Percentiles rank a stretch among this genome's conserved stretches.
phyloP scores from a whole-genome alignment of 1,284 basidiomycete genomes.

The Cerrena zonata region DNA sequence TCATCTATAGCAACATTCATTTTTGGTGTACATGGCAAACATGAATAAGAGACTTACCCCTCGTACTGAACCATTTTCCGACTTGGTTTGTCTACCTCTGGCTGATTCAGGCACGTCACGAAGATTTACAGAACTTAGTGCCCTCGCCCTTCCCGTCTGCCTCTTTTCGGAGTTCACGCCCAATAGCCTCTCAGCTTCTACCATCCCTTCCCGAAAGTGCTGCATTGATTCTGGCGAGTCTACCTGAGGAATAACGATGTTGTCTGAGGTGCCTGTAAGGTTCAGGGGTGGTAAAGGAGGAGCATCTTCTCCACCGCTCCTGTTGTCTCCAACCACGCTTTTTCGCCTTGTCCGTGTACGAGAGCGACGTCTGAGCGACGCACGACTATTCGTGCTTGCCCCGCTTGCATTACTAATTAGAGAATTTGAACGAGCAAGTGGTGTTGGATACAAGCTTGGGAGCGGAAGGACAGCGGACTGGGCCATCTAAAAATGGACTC shows the following conservation, averaged over 20 bases:
- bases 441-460: conserved; percentile 9
- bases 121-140: conserved; percentile 20
- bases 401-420: conserved; percentile 35
- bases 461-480: conserved; percentile 22
- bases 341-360: conserved; percentile 27
- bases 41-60: conserved; percentile 17
- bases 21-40: neutral
- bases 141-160: conserved; percentile 11
- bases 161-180: too few relatives aligned
- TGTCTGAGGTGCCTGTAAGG: neutral
- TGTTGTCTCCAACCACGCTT: too few relatives aligned
- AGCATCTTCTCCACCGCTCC: too few relatives aligned
- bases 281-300: conserved; percentile 17
- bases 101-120: conserved; percentile 19
- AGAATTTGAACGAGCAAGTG: conserved; percentile 36
- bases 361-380: conserved; percentile 29
- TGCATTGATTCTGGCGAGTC: neutral
- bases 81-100: conserved; percentile 22
- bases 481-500: conserved; percentile 26
- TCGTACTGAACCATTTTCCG: conserved; percentile 24
- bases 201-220: too few relatives aligned
- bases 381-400: conserved; percentile 19
- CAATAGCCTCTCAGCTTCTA: too few relatives aligned
- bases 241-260: neutral
- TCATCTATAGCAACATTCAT: conserved; percentile 10